A percentile compares a stretch with the other conserved stretches of the same genome.
Conservation (phyloP, 768 basidiomycete species). For the Calocybe gangraenosa region DNA sequence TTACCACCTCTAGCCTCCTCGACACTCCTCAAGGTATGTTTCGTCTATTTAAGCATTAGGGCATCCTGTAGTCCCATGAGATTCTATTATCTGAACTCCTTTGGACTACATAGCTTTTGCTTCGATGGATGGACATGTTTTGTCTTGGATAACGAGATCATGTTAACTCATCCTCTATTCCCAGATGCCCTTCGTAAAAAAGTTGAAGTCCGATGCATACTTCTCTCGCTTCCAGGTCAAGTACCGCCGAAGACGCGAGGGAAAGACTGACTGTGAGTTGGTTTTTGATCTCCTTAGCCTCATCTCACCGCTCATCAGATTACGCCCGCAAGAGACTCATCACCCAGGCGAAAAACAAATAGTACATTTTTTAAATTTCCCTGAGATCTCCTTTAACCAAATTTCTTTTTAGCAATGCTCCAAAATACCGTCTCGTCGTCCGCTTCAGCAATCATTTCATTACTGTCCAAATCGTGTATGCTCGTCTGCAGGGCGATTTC, state of each 20-base stretch:
- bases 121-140: slow-evolving; percentile 25
- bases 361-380: slow-evolving; percentile 41
- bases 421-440: slow-evolving; percentile 98
- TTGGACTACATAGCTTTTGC: neutral
- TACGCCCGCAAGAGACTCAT: slow-evolving; percentile 97
- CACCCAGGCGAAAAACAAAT: slow-evolving; percentile 99
- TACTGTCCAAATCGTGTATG: slow-evolving; percentile 94
- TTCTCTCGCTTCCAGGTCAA: slow-evolving; percentile 99
- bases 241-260: slow-evolving; percentile 95
- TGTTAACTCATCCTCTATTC: slow-evolving; percentile 3
- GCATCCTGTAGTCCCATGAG: neutral
- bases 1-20: slow-evolving; percentile 27
- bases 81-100: neutral
- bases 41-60: neutral
- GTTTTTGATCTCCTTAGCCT: too few species aligned
- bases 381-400: neutral
- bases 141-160: slow-evolving; percentile 28
- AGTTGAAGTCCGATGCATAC: slow-evolving; percentile 94
- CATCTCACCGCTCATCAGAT: slow-evolving; percentile 45
- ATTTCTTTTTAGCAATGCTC: slow-evolving; percentile 64
- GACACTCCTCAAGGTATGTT: slow-evolving; percentile 38
- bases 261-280: slow-evolving; percentile 96
- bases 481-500: slow-evolving; percentile 96
- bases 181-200: slow-evolving; percentile 96
- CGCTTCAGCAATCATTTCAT: slow-evolving; percentile 98